A percentile compares a stretch with the other conserved stretches of the same genome.
Evolutionary conservation across 441 rosid species (phyloP).

Genomic region (Croton laevigatus): DNA sequence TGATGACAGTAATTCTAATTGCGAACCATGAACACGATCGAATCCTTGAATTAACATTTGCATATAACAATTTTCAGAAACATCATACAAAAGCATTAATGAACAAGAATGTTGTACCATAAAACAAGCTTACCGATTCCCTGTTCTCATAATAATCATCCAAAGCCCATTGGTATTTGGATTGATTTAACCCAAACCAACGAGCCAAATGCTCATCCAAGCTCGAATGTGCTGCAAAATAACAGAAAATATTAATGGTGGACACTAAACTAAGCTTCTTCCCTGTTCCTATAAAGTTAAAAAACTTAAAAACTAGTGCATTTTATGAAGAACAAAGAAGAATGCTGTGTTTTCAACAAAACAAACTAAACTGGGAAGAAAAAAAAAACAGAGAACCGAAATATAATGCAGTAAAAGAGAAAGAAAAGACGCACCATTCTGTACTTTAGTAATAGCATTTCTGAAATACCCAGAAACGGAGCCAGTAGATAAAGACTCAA

Average conservation of each 20-base stretch:
- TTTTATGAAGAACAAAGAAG: not conserved
- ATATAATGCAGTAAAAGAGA: not conserved
- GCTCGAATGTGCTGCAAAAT: conserved; percentile 76
- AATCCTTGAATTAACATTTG: not conserved
- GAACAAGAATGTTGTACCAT: not conserved
- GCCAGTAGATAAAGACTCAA: conserved; percentile 31
- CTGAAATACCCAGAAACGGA: conserved; percentile 66
- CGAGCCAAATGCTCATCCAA: conserved; percentile 95
- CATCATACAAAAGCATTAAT: not conserved
- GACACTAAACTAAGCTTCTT: not conserved
- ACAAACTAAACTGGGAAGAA: not conserved
- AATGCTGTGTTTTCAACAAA: not conserved
- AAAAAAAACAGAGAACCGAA: not conserved
- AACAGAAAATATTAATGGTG: not conserved
- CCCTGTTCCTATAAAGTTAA: not conserved
- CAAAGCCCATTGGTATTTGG: conserved; percentile 87
- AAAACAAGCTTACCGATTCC: conserved; percentile 49
- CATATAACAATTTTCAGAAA: not conserved
- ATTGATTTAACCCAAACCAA: conserved; percentile 97
- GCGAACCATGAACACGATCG: not conserved
- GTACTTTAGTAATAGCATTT: conserved; percentile 68
- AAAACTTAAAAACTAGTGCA: not conserved
- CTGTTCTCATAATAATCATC: conserved; percentile 73
- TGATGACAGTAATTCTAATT: not conserved
- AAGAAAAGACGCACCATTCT: conserved; percentile 50